Conservation (phyloP, 805 yeast species). For the Saturnispora diversa region DNA sequence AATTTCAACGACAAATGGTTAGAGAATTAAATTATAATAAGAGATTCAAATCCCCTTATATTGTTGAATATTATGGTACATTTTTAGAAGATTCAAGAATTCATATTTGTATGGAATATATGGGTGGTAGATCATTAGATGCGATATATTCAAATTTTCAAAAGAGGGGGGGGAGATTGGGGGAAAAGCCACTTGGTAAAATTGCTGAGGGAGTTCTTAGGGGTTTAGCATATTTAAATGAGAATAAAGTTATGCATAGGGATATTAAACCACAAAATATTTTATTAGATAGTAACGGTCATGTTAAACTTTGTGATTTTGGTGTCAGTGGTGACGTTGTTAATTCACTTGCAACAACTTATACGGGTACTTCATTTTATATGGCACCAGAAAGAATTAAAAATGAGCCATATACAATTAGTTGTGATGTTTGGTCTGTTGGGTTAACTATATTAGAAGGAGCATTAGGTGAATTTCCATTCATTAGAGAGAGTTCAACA, state of each 20-base stretch:
- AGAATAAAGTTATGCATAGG: slow-evolving; percentile 81
- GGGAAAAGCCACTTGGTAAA: slow-evolving; percentile 88
- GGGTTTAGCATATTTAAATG: slow-evolving; percentile 84
- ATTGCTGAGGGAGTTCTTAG: slow-evolving; percentile 77
- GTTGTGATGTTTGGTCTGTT: slow-evolving; percentile 94
- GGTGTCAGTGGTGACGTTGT: slow-evolving; percentile 98
- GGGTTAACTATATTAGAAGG: slow-evolving; percentile 90
- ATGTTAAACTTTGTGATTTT: slow-evolving; percentile 90
- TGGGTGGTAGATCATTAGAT: slow-evolving; percentile 89
- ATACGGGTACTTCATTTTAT: slow-evolving; percentile 94
- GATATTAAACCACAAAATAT: slow-evolving; percentile 96
- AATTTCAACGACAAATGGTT: slow-evolving; percentile 79
- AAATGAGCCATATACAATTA: slow-evolving; percentile 91
- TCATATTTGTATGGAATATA: slow-evolving; percentile 93
- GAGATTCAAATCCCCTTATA: slow-evolving; percentile 71
- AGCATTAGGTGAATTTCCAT: slow-evolving; percentile 87
- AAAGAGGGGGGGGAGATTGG: slow-evolving; percentile 71
- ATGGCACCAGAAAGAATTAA: slow-evolving; percentile 98
- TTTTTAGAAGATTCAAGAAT: slow-evolving; percentile 74
- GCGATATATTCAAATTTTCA: slow-evolving; percentile 78
- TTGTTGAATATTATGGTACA: slow-evolving; percentile 90
- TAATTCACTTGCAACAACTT: slow-evolving; percentile 89
- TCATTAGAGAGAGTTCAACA: slow-evolving; percentile 31
- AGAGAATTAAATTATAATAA: slow-evolving; percentile 87
- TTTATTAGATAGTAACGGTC: slow-evolving; percentile 63